A percentile compares a stretch with the other conserved stretches of the same genome.
Evolutionary conservation across 768 basidiomycete genomes (phyloP).

Genomic region (Boletus subparvulus): DNA sequence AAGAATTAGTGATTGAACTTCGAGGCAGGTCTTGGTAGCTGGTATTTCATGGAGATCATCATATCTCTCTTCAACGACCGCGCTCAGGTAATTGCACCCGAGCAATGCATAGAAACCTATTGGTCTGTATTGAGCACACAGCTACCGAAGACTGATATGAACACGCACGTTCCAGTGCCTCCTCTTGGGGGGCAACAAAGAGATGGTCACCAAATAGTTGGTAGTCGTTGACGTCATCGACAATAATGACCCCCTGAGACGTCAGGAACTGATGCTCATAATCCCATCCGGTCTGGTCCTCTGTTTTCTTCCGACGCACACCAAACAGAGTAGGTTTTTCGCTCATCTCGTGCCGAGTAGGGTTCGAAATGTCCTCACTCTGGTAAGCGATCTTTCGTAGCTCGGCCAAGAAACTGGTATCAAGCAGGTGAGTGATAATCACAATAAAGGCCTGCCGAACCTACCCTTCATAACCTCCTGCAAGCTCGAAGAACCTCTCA

Average conservation of each 20-base stretch:
- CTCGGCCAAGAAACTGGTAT: slow-evolving; percentile 69
- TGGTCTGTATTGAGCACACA: neutral
- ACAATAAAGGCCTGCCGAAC: slow-evolving; percentile 13
- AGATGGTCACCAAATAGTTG: slow-evolving; percentile 71
- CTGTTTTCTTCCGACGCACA: slow-evolving; percentile 49
- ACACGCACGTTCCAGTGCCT: slow-evolving; percentile 69
- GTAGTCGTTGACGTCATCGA: slow-evolving; percentile 76
- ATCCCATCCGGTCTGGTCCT: slow-evolving; percentile 67
- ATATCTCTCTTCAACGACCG: slow-evolving; percentile 71
- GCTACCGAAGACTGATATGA: neutral
- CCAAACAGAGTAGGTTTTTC: slow-evolving; percentile 66
- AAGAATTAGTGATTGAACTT: slow-evolving; percentile 60
- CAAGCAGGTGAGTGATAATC: neutral
- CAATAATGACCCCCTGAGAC: slow-evolving; percentile 67
- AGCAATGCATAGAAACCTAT: slow-evolving; percentile 70
- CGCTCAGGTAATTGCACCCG: slow-evolving; percentile 72
- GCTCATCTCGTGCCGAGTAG: slow-evolving; percentile 57
- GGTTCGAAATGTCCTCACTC: slow-evolving; percentile 43
- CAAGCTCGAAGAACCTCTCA: slow-evolving; percentile 60
- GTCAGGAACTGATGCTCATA: slow-evolving; percentile 62
- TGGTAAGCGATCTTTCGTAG: slow-evolving; percentile 80
- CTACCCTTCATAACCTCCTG: slow-evolving; percentile 64
- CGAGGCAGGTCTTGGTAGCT: slow-evolving; percentile 42
- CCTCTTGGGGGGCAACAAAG: slow-evolving; percentile 80
- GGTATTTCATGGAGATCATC: slow-evolving; percentile 49